Base-by-base conservation (phyloP, 2,329 filamentous ascomycete genomes). In the Aspergillus clavatus region DNA sequence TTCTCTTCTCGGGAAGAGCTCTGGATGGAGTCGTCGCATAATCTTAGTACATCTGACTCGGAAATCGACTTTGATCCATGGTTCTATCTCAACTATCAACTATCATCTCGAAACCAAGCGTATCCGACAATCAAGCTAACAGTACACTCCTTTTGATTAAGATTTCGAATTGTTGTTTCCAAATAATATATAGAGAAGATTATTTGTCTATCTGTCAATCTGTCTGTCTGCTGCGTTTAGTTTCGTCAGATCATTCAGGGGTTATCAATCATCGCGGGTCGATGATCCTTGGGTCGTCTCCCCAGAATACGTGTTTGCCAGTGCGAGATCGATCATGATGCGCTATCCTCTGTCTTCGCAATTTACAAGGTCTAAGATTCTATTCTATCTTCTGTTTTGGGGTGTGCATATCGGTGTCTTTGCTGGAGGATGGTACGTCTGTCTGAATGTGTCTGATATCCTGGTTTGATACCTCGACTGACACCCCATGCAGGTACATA, bases 361-460 rank as follows among this genome's bases (percentile, higher is more conserved):
- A 70, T 78, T 90, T 49, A 82, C 81, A 43, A 69, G 78, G 12
- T 74, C 77, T 42, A 95, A 94, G 68, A 65, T 95, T 45, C 48
- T 86, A 38, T 95, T 94, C 68, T 86, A 94, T 66, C 58, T 87
- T 53, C 66, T 93, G 40, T 95, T 94, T 65, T 91, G 89, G 83
- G 78, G 76, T 3, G 72, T 87, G 33, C 89, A 95, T 62, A 82
- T 82, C 67, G 83, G 76, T 19, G 66, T 94, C n/a, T 95, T 95
- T 65, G 84, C 79, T 33, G 80, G 82, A 59, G 89, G 89, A 78
- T 95, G 89, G 89, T 94, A 76, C 63, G 85, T 55, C 38, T 19
- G 85, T 55, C 38, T 19, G 16, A 21, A 50, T 0, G 2, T n/a
- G 19, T 14, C 8, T 1, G 12, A 36, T 5, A 12, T 5, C 6